Evolutionary conservation across 768 basidiomycete genomes (phyloP), one percentile per base, ranked within the genome.

Genomic region (Russula vinacea): DNA sequence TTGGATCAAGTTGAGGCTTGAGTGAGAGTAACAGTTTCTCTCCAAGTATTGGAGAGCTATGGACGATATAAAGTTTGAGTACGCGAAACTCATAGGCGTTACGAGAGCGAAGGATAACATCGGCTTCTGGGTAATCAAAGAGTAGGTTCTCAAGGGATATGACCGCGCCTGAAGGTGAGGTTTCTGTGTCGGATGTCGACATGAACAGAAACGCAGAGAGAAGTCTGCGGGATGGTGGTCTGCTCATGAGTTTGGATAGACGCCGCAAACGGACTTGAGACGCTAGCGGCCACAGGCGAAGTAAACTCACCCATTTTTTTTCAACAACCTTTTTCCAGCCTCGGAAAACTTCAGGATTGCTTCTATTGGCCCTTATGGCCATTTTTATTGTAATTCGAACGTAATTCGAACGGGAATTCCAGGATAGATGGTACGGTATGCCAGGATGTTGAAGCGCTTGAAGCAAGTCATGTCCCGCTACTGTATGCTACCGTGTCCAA

Each of bases 31-130:
- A 47, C n/a, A 47, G n/a, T 47, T 47, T 47, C 45, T 47, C 45
- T 11, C 45, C 45, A 13, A 47, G 45, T 22, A 13, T 6, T 47
- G 22, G 22, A 24, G 45, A 47, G 45, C 45, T 47, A 24, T 47
- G 45, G 45, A 47, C 45, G 45, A 47, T 47, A 47, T 47, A 47
- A 47, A 47, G n/a, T 10, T 47, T 47, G 45, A 47, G 45, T n/a
- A 47, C 22, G 22, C 22, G 22, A 47, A 47, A 47, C 11, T 47
- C 11, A 2, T 22, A 24, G 9, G 45, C n/a, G 10, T 47, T 22
- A 2, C 45, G 45, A 47, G 45, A 47, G n/a, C 45, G 22, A 47
- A 47, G 45, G 45, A 47, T 47, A 19, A 47, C 45, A 22, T 47
- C 45, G 22, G 45, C 45, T 22, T 47, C 45, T 22, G 45, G 45